Percentiles rank a stretch among this genome's conserved stretches.
Conservation (phyloP, 176 grass and related monocot genomes). For the Phyllostachys edulis region DNA sequence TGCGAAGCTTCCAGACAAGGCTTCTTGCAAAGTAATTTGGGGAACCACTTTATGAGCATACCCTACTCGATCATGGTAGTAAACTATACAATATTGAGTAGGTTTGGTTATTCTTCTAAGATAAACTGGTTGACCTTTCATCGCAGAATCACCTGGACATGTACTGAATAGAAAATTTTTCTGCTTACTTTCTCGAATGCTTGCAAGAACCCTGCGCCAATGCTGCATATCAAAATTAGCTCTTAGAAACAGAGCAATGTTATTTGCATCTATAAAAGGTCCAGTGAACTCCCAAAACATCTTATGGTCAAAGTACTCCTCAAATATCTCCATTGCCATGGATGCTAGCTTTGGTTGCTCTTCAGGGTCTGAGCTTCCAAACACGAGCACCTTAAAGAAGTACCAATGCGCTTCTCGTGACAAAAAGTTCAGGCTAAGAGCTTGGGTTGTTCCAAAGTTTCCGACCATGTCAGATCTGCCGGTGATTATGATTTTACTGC, state of each 20-base stretch:
- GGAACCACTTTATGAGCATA: background rate
- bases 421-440: background rate
- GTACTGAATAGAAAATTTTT: background rate
- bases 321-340: background rate
- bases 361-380: background rate
- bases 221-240: background rate
- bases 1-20: background rate
- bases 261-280: background rate
- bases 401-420: constrained; percentile 3
- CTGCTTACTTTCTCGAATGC: background rate
- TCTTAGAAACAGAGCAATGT: background rate
- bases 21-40: background rate
- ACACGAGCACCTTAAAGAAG: background rate
- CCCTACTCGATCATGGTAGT: background rate
- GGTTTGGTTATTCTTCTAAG: background rate
- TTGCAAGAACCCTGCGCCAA: background rate
- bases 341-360: background rate
- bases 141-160: background rate
- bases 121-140: background rate
- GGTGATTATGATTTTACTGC: constrained; percentile 27
- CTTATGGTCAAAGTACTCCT: background rate
- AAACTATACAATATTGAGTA: background rate
- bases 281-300: background rate
- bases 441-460: background rate
- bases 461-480: background rate